Percentiles rank a stretch among this genome's conserved stretches.
phyloP scores from a whole-genome alignment of 2,329 filamentous ascomycete species.

The Boeremia lycopersici region DNA sequence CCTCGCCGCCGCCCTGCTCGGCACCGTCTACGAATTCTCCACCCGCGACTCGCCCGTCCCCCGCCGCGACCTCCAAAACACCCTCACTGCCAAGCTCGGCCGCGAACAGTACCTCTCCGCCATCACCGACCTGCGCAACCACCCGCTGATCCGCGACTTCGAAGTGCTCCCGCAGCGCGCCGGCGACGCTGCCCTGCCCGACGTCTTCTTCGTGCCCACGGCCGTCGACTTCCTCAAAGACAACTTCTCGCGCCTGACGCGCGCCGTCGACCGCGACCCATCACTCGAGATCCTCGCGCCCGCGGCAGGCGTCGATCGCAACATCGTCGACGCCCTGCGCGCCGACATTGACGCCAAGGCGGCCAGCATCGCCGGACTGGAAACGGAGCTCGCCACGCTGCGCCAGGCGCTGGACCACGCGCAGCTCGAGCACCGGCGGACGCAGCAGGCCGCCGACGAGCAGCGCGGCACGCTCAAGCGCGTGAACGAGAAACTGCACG shows the following conservation, averaged over 20 bases:
- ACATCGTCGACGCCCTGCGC: slow-evolving; percentile 85
- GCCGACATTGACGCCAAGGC: slow-evolving; percentile 77
- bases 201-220: slow-evolving; percentile 82
- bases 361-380: slow-evolving; percentile 62
- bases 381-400: slow-evolving; percentile 60
- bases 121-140: slow-evolving; percentile 75
- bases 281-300: slow-evolving; percentile 75
- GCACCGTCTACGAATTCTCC: slow-evolving; percentile 93
- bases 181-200: slow-evolving; percentile 60
- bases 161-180: slow-evolving; percentile 78
- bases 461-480: slow-evolving; percentile 62
- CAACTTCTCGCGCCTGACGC: slow-evolving; percentile 83
- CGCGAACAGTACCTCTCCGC: slow-evolving; percentile 87
- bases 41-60: slow-evolving; percentile 95
- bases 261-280: slow-evolving; percentile 89
- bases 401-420: slow-evolving; percentile 71
- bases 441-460: slow-evolving; percentile 57
- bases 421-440: slow-evolving; percentile 71
- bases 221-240: slow-evolving; percentile 97
- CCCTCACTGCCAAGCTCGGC: slow-evolving; percentile 77
- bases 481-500: slow-evolving; percentile 73
- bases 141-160: slow-evolving; percentile 83
- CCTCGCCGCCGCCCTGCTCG: slow-evolving; percentile 81
- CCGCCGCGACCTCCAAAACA: slow-evolving; percentile 76
- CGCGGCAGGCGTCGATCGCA: slow-evolving; percentile 92